phyloP scores from a whole-genome alignment of 768 basidiomycete genomes.

The Psilocybe cyanescens region DNA sequence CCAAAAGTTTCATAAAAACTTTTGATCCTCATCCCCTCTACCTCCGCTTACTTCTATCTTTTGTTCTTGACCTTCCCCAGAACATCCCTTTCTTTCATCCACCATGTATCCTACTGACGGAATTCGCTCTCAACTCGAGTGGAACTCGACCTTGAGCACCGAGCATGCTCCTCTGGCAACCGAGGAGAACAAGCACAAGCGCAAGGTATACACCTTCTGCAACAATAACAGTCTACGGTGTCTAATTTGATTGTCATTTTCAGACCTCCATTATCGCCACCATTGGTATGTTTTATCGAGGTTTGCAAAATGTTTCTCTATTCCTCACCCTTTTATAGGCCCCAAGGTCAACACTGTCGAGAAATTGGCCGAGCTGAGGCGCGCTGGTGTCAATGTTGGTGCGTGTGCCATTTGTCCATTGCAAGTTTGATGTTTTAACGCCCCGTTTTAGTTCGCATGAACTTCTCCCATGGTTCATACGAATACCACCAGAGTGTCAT shows the following conservation, averaged over 20 bases:
- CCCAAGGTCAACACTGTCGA: conserved; percentile 95
- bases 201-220: conserved; percentile 66
- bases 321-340: conserved; percentile 46
- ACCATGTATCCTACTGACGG: conserved; percentile 62
- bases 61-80: conserved; percentile 20
- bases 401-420: conserved; percentile 32
- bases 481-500: conserved; percentile 99
- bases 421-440: background rate
- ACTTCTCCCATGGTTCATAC: conserved; percentile 99
- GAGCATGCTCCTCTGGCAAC: conserved; percentile 70
- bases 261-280: conserved; percentile 99
- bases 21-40: conserved; percentile 21
- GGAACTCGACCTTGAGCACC: conserved; percentile 85
- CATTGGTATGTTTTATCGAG: conserved; percentile 63
- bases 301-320: conserved; percentile 8
- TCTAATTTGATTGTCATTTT: conserved; percentile 13
- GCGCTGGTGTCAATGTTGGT: conserved; percentile 98
- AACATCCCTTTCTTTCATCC: conserved; percentile 25
- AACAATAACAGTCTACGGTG: conserved; percentile 1
- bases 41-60: conserved; percentile 21
- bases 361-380: conserved; percentile 80
- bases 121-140: conserved; percentile 86
- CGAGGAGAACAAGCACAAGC: conserved; percentile 81
- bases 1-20: conserved; percentile 12
- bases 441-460: conserved; percentile 87